These are phyloP conservation scores for Tolypocladium tundrense DNA, from an alignment of 2,329 filamentous ascomycete species.

Conservation along the genomic window DNA sequence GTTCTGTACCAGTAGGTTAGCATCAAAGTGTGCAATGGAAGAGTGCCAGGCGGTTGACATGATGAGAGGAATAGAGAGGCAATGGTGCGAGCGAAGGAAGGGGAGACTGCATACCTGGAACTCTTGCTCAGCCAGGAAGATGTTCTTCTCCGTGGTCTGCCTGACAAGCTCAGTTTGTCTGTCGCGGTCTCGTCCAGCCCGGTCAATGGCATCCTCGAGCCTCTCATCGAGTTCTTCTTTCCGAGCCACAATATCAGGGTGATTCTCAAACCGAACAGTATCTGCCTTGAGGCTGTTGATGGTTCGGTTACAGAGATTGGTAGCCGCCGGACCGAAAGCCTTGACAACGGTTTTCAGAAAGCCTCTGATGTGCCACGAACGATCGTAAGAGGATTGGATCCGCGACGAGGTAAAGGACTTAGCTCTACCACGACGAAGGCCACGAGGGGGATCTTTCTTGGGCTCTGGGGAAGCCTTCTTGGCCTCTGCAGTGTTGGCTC, in stretches of 20 bases:
- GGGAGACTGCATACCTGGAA: background rate
- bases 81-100: background rate
- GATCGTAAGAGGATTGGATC: constrained; percentile 49
- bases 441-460: constrained; percentile 24
- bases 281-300: constrained; percentile 47
- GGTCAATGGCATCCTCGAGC: background rate
- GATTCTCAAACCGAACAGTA: constrained; percentile 19
- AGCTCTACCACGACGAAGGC: constrained; percentile 37
- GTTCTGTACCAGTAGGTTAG: constrained; percentile 19
- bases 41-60: background rate
- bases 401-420: constrained; percentile 45
- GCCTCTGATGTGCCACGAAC: constrained; percentile 57
- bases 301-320: constrained; percentile 52
- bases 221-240: constrained; percentile 19
- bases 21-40: constrained; percentile 3
- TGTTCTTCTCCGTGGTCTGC: background rate
- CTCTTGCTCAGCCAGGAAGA: background rate
- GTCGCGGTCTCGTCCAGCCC: background rate
- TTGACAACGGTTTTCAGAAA: constrained; percentile 53
- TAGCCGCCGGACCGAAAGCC: constrained; percentile 52
- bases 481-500: background rate
- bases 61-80: background rate
- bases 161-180: background rate
- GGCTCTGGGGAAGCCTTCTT: background rate
- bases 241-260: background rate